Percentiles rank a stretch among this genome's conserved stretches.
phyloP scores from a whole-genome alignment of 2,329 filamentous ascomycete species.

The Hymenoscyphus linearis region DNA sequence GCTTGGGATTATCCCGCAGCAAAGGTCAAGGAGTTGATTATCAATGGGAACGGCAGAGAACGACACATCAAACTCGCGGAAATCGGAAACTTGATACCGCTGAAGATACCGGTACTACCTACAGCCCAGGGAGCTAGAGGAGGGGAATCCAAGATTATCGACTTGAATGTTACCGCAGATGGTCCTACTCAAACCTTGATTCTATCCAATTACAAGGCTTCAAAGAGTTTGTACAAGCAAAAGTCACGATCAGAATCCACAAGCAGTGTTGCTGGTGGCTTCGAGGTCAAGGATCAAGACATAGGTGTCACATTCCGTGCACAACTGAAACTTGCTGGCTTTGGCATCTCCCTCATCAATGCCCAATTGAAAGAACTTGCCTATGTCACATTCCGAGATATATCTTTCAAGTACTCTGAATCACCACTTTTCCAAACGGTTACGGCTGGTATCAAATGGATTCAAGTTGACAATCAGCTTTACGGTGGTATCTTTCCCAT shows the following conservation, averaged over 20 bases:
- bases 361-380: conserved; percentile 85
- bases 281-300: conserved; percentile 91
- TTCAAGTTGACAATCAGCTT: conserved; percentile 96
- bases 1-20: conserved; percentile 98
- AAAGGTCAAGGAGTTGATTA: conserved; percentile 90
- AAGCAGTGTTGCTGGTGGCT: conserved; percentile 58
- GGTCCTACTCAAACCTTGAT: conserved; percentile 94
- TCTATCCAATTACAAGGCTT: conserved; percentile 86
- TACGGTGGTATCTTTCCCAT: conserved; percentile 98
- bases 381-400: conserved; percentile 87
- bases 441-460: conserved; percentile 92
- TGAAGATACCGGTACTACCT: conserved; percentile 67
- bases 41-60: conserved; percentile 73
- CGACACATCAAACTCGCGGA: conserved; percentile 92
- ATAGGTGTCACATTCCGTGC: conserved; percentile 85
- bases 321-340: conserved; percentile 79
- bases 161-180: conserved; percentile 92
- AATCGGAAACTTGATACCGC: conserved; percentile 91
- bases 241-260: conserved; percentile 48
- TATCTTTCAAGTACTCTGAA: conserved; percentile 86
- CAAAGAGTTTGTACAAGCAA: conserved; percentile 81
- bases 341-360: conserved; percentile 92
- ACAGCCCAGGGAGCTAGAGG: conserved; percentile 45
- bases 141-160: conserved; percentile 74
- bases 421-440: conserved; percentile 91